These are phyloP conservation scores for Lasiosphaeria ovina DNA, from an alignment of 495 filamentous ascomycete species.

Conservation along the genomic window DNA sequence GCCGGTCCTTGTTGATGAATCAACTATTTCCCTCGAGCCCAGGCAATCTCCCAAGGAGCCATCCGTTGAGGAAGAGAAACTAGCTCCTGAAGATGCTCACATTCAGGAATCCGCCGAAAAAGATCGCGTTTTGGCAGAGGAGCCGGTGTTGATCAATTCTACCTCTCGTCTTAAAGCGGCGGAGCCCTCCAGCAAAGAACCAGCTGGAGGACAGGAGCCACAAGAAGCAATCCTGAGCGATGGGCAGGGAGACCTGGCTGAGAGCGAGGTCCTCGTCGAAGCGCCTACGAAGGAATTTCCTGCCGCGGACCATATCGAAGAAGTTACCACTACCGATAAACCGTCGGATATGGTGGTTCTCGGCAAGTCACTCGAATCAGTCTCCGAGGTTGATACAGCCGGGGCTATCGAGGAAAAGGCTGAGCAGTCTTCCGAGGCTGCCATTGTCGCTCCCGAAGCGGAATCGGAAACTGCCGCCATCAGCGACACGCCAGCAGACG, in stretches of 20 bases:
- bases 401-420: too few relatives aligned
- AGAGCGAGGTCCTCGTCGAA: not conserved
- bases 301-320: too few relatives aligned
- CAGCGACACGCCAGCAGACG: too few relatives aligned
- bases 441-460: too few relatives aligned
- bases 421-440: too few relatives aligned
- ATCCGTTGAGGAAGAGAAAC: not conserved
- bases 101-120: not conserved
- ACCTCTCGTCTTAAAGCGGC: not conserved
- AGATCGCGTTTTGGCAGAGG: not conserved
- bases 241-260: not conserved
- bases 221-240: not conserved
- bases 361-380: too few relatives aligned
- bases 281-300: not conserved
- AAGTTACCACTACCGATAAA: too few relatives aligned
- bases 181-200: not conserved
- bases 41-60: slow-evolving; percentile 2
- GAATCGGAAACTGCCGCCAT: too few relatives aligned
- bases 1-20: not conserved
- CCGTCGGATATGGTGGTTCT: too few relatives aligned
- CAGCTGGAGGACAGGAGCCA: not conserved
- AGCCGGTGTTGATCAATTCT: not conserved
- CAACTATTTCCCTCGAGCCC: not conserved
- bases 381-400: too few relatives aligned
- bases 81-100: not conserved